Percentiles rank a stretch among this genome's conserved stretches.
Conservation (phyloP, 139 green algal genomes). For the Chlamydomonas schloesseri region DNA sequence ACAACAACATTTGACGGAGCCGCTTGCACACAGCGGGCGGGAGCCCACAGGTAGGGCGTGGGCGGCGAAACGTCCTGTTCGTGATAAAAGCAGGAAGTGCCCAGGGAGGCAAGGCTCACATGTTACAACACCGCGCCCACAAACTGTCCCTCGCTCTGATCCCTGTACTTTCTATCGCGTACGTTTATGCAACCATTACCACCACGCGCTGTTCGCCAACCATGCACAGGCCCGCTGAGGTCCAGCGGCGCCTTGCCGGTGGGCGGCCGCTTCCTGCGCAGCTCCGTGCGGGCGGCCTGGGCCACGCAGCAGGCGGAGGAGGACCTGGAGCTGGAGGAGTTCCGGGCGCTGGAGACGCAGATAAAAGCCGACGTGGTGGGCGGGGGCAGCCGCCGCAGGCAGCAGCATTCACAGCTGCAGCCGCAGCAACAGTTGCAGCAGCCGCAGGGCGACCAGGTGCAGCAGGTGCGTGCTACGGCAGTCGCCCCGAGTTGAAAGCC, state of each 20-base stretch:
- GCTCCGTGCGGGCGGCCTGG: neutral
- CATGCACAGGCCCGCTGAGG: too few relatives aligned
- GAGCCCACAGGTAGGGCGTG: neutral
- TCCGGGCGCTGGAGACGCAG: conserved; percentile 70
- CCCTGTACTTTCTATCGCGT: too few relatives aligned
- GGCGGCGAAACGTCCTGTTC: too few relatives aligned
- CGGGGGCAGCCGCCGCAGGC: neutral
- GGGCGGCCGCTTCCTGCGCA: conserved; percentile 12
- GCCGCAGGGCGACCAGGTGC: neutral
- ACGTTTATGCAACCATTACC: too few relatives aligned
- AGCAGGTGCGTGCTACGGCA: neutral
- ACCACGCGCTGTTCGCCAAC: too few relatives aligned
- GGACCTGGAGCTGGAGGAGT: conserved; percentile 76
- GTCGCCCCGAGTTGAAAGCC: too few relatives aligned
- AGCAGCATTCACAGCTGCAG: conserved; percentile 1
- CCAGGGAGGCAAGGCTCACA: too few relatives aligned
- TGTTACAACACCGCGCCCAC: too few relatives aligned
- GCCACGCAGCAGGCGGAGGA: conserved; percentile 19
- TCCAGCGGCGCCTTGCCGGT: too few relatives aligned
- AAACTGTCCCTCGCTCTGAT: too few relatives aligned
- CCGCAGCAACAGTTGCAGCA: neutral
- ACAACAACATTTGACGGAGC: neutral
- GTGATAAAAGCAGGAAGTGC: too few relatives aligned
- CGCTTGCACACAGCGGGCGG: neutral
- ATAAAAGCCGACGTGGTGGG: conserved; percentile 58